Evolutionary conservation across 768 basidiomycete species (phyloP).

Genomic region (Leccinum broughii): DNA sequence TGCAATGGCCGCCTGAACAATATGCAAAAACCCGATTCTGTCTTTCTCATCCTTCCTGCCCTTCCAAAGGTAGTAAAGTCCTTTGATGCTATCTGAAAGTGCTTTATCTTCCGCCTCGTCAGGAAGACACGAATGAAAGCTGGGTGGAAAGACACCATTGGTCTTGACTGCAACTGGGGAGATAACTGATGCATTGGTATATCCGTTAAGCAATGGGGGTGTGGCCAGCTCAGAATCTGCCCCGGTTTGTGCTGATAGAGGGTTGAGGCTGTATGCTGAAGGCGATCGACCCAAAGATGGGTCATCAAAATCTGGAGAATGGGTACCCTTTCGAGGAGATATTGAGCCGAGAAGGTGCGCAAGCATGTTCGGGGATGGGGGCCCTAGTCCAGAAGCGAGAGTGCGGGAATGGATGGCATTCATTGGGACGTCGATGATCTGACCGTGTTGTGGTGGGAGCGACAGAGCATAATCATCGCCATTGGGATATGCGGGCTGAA

Average conservation of each 20-base stretch:
- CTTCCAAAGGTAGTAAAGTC: conserved; percentile 63
- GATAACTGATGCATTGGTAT: conserved; percentile 11
- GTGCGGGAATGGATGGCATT: conserved; percentile 21
- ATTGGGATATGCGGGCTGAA: conserved; percentile 14
- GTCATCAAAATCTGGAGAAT: conserved; percentile 12
- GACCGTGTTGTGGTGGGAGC: conserved; percentile 9
- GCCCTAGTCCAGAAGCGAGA: conserved; percentile 12
- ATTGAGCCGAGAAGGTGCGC: conserved; percentile 27
- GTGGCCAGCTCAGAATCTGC: conserved; percentile 29
- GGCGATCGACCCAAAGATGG: conserved; percentile 8
- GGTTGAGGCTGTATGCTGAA: conserved; percentile 8
- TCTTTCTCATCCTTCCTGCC: conserved; percentile 32
- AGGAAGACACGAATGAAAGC: neutral
- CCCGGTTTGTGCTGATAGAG: conserved; percentile 16
- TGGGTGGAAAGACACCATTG: conserved; percentile 11
- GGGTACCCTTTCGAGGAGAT: conserved; percentile 26
- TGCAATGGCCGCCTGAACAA: conserved; percentile 34
- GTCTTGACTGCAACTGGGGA: conserved; percentile 19
- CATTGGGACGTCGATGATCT: conserved; percentile 16
- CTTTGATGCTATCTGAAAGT: conserved; percentile 52
- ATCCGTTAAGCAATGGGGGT: conserved; percentile 16
- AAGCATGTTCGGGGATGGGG: conserved; percentile 30
- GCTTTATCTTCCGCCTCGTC: conserved; percentile 37
- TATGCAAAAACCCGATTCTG: conserved; percentile 33
- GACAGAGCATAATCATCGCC: conserved; percentile 4